Evolutionary conservation across 306 rosid species (phyloP).

Genomic region (Canavalia ensiformis): DNA sequence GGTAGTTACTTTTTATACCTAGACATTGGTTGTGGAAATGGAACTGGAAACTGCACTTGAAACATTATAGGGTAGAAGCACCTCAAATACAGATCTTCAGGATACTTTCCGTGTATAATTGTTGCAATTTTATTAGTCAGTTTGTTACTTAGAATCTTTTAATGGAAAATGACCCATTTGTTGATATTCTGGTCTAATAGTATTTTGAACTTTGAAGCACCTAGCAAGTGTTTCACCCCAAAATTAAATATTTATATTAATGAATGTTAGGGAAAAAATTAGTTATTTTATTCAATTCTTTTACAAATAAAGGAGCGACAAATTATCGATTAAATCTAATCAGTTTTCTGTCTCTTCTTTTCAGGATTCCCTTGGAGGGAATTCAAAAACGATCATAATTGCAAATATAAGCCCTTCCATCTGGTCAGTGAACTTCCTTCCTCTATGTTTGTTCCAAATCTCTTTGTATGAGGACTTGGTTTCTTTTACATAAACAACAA

Average conservation of each 20-base stretch:
- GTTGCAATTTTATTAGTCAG: background rate
- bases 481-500: conserved; percentile 1
- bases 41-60: background rate
- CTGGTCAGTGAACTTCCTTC: conserved; percentile 67
- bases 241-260: background rate
- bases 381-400: conserved; percentile 88
- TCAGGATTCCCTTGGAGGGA: conserved; percentile 99
- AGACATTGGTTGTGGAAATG: conserved; percentile 16
- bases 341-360: conserved; percentile 46
- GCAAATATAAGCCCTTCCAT: conserved; percentile 95
- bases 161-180: conserved; percentile 24
- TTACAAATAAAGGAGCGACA: conserved; percentile 1
- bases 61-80: conserved; percentile 23
- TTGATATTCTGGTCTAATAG: conserved; percentile 22
- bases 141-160: conserved; percentile 20
- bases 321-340: conserved; percentile 40
- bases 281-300: conserved; percentile 13
- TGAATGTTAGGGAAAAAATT: background rate
- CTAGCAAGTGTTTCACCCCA: conserved; percentile 7
- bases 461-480: conserved; percentile 26
- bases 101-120: background rate
- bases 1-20: conserved; percentile 1
- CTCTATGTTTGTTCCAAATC: conserved; percentile 36
- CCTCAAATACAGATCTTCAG: conserved; percentile 28
- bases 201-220: background rate